phyloP scores from a whole-genome alignment of 1,284 basidiomycete genomes.

The Rhodotorula sp. region DNA sequence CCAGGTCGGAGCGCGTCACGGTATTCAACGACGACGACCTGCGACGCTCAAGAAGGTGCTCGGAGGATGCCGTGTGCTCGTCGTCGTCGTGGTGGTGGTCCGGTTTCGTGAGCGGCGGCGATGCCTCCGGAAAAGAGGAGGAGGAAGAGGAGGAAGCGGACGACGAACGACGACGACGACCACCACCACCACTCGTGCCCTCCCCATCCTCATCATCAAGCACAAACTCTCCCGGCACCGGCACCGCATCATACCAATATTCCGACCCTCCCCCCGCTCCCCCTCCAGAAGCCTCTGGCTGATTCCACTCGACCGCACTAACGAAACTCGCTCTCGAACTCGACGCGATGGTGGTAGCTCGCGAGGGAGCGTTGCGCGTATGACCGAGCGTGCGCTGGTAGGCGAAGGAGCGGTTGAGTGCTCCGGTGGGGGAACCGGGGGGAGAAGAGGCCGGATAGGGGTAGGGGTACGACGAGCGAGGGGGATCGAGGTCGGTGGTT shows the following conservation, averaged over 20 bases:
- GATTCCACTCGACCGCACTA: constrained; percentile 15
- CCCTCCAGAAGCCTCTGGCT: too few relatives aligned
- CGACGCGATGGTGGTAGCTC: constrained; percentile 12
- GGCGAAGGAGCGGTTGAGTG: neutral
- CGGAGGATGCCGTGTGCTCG: too few relatives aligned
- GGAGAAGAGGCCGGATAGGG: neutral
- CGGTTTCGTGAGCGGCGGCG: too few relatives aligned
- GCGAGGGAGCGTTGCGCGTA: constrained; percentile 10
- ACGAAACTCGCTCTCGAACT: constrained; percentile 18
- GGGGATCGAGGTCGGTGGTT: neutral
- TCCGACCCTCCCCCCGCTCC: neutral
- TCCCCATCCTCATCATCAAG: constrained; percentile 37
- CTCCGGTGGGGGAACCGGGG: neutral
- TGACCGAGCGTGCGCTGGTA: neutral
- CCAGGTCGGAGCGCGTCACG: neutral
- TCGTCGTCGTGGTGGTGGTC: too few relatives aligned
- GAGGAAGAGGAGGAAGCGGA: too few relatives aligned
- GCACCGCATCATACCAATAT: constrained; percentile 22
- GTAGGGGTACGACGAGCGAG: constrained; percentile 2
- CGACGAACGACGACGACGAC: too few relatives aligned
- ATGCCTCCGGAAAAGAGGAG: too few relatives aligned
- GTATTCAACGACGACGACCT: too few relatives aligned
- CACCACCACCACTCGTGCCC: constrained; percentile 9
- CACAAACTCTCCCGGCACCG: constrained; percentile 38
- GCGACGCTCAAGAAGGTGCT: too few relatives aligned